Base-by-base conservation (phyloP, 1,284 basidiomycete genomes). In the Boletellus deceptivus region DNA sequence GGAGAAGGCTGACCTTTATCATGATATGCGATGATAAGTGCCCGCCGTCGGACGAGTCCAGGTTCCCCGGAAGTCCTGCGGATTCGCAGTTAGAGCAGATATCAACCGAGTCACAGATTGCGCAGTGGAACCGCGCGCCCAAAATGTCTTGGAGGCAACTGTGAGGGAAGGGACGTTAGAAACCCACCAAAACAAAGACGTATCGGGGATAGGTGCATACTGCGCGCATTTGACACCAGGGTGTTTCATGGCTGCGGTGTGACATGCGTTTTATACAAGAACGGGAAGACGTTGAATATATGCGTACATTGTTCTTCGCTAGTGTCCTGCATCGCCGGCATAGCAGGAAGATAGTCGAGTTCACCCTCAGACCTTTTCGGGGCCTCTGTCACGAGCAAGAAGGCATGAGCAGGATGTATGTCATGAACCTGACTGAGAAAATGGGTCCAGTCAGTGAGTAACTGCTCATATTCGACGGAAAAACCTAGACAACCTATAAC, bases 61-160 rank as follows among this genome's bases (percentile, higher is more conserved):
- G 69, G 55, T 90, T 89, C 3, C 87, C 89, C 4, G 88, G 87
- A 16, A 93, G 75, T 16, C 91, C 90, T 10, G 85, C 88, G 4
- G 85, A 84, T 67, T 95, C 93, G 67, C 93, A 96, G 59, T 93
- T 91, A 17, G 86, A 82, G 62, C 93, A 96, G 17, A 95, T 91
- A 59, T 91, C 89, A 27, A 91, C 78, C 11, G 79, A 77, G 47
- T 82, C 76, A 62, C 93, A 96, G n/a, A 91, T 84, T 8, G 89
- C 89, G 59, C 93, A 96, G 62, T 93, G 93, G 70, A 93, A 95
- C 7, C 90, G 80, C 16, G 91, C 90, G 16, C 93, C 92, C 22
- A 94, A 80, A 54, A 96, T 94, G 56, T 92, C 91, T 60, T 86
- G 83, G 56, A 90, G 73, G 65, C 93, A 96, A 63, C 92, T 95